A percentile compares a stretch with the other conserved stretches of the same genome.
Conservation (phyloP, 23 red algal genomes). For the Gracilariopsis chorda region DNA sequence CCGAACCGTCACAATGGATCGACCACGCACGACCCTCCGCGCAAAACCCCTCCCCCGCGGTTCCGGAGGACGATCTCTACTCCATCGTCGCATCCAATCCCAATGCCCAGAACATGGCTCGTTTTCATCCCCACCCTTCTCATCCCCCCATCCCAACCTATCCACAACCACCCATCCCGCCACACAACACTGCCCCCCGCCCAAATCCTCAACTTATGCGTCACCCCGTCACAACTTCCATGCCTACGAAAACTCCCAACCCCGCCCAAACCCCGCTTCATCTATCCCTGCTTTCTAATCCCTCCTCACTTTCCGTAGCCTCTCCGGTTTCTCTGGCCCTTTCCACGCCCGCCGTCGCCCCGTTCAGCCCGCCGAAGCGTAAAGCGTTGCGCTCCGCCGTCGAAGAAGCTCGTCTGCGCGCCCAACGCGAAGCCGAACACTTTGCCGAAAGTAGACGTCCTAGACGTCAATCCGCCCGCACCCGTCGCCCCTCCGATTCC, state of each 20-base stretch:
- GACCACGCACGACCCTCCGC: not conserved
- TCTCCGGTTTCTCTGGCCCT: not conserved
- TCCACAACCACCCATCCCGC: not conserved
- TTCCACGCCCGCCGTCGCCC: not conserved
- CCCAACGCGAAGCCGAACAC: constrained; percentile 43
- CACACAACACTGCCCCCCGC: not conserved
- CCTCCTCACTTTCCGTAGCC: not conserved
- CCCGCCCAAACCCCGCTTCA: not conserved
- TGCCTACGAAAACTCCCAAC: not conserved
- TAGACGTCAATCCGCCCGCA: not conserved
- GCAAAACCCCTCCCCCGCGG: not conserved
- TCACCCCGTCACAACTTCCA: not conserved
- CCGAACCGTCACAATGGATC: not conserved
- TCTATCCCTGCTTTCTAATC: not conserved
- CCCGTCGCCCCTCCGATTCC: not conserved
- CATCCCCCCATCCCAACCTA: not conserved
- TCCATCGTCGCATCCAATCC: constrained; percentile 13
- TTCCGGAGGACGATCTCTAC: constrained; percentile 18
- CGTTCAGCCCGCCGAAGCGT: not conserved
- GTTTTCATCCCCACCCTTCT: not conserved
- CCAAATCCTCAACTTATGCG: too few species aligned
- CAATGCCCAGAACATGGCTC: not conserved
- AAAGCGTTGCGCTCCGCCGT: constrained; percentile 38
- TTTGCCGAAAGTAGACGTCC: constrained; percentile 49
- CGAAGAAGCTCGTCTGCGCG: constrained; percentile 45